These are phyloP conservation scores for Xylaria sp. DNA, from an alignment of 2,329 filamentous ascomycete genomes.

Conservation along the genomic window DNA sequence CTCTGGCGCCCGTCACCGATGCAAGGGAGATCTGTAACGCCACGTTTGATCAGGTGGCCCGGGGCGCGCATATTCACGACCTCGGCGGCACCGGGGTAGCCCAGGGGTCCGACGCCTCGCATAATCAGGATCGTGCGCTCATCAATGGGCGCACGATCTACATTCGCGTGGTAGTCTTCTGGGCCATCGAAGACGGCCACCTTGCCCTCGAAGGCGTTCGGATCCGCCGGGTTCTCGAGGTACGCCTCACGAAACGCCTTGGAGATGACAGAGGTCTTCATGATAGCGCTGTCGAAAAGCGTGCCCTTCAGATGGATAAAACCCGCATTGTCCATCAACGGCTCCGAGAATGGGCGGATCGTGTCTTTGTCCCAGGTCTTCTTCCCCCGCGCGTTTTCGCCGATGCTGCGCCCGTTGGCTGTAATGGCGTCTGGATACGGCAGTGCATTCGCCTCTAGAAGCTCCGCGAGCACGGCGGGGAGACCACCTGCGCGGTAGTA, in stretches of 20 bases:
- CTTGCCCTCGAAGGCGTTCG: constrained; percentile 53
- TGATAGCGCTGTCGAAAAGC: constrained; percentile 57
- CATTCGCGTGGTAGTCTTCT: constrained; percentile 52
- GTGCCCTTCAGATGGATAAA: constrained; percentile 56
- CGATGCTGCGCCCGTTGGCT: constrained; percentile 53
- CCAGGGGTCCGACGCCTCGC: constrained; percentile 55
- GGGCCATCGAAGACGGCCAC: constrained; percentile 58
- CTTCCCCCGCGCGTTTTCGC: constrained; percentile 50
- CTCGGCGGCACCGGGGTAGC: constrained; percentile 57
- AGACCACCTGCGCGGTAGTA: constrained; percentile 60
- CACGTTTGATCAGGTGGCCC: constrained; percentile 49
- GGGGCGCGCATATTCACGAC: constrained; percentile 60
- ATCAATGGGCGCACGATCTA: constrained; percentile 51
- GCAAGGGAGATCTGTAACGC: constrained; percentile 54
- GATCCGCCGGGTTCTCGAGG: constrained; percentile 51
- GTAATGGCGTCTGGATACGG: constrained; percentile 49
- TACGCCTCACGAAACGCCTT: constrained; percentile 51
- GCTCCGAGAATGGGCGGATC: constrained; percentile 52
- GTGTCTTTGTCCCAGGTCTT: constrained; percentile 56
- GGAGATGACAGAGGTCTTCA: constrained; percentile 59
- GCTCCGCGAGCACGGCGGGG: constrained; percentile 58
- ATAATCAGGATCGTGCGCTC: constrained; percentile 53
- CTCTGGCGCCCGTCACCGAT: constrained; percentile 62
- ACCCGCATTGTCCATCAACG: constrained; percentile 55
- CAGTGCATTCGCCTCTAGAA: constrained; percentile 54